phyloP scores from a whole-genome alignment of 345 rosid genomes.

The Moricandia arvensis region DNA sequence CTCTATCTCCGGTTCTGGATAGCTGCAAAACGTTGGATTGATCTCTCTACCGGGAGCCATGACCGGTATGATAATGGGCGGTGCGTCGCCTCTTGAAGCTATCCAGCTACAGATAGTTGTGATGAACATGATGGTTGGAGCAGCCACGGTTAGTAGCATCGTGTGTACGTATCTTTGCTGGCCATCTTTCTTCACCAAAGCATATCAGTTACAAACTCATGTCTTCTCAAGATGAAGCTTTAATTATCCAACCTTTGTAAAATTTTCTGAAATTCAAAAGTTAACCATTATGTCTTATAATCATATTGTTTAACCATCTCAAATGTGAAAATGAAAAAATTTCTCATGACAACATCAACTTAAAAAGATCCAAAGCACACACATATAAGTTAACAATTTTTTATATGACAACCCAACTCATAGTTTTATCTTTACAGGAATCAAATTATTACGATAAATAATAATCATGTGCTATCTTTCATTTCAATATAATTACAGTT shows the following conservation, averaged over 20 bases:
- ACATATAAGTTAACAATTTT: no score
- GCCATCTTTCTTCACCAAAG: constrained; percentile 87
- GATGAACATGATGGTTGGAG: constrained; percentile 88
- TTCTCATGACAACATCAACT: no score
- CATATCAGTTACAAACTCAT: constrained; percentile 65
- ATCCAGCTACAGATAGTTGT: constrained; percentile 96
- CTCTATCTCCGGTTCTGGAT: constrained; percentile 84
- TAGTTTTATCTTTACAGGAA: no score
- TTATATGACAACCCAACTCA: no score
- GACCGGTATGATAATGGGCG: constrained; percentile 98
- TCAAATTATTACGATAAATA: no score
- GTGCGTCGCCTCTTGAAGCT: constrained; percentile 86
- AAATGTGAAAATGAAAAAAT: no score
- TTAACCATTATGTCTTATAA: background rate
- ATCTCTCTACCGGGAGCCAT: constrained; percentile 85
- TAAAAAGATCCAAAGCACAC: no score
- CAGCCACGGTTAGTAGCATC: constrained; percentile 79
- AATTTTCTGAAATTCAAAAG: no score
- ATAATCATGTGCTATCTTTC: no score
- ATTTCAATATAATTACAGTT: no score
- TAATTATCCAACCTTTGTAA: background rate
- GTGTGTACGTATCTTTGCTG: constrained; percentile 79
- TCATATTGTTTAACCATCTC: no score
- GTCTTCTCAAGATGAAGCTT: constrained; percentile 53
- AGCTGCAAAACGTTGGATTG: constrained; percentile 89